Evolutionary conservation across 352 stramenopile genomes (phyloP).

Genomic region (Pythium utonaiense): DNA sequence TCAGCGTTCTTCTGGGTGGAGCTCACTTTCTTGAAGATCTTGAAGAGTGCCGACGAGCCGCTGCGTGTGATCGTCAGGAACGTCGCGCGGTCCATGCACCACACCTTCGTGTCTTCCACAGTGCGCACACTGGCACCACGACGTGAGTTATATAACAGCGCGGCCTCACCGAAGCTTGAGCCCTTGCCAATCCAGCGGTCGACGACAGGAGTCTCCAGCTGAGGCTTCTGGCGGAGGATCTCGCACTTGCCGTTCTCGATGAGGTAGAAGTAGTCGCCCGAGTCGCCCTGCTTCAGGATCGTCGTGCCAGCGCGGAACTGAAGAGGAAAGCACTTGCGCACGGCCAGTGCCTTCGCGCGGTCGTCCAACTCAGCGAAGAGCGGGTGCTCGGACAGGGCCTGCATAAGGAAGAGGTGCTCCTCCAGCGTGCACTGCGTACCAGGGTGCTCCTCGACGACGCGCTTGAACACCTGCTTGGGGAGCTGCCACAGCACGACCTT

Average conservation of each 20-base stretch:
- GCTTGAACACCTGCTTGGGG: conserved; percentile 61
- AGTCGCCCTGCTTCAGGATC: conserved; percentile 76
- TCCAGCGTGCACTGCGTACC: conserved; percentile 76
- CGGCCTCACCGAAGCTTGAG: conserved; percentile 93
- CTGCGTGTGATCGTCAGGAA: conserved; percentile 83
- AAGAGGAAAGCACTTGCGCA: conserved; percentile 82
- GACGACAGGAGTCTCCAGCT: conserved; percentile 43
- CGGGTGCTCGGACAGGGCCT: conserved; percentile 63
- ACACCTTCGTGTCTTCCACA: conserved; percentile 88
- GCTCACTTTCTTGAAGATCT: conserved; percentile 69
- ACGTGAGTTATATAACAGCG: conserved; percentile 95
- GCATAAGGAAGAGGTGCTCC: conserved; percentile 72
- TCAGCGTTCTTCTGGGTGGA: conserved; percentile 36
- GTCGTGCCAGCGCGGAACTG: conserved; percentile 51
- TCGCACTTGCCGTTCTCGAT: conserved; percentile 75
- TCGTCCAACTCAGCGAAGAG: conserved; percentile 73
- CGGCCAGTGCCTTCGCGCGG: conserved; percentile 70
- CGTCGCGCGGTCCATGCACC: conserved; percentile 89
- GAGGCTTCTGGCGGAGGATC: conserved; percentile 67
- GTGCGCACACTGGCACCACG: conserved; percentile 89
- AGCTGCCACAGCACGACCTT: conserved; percentile 72
- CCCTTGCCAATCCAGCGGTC: conserved; percentile 68
- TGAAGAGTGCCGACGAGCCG: conserved; percentile 69
- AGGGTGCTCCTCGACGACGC: conserved; percentile 54
- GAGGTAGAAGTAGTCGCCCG: conserved; percentile 85